A percentile compares a stretch with the other conserved stretches of the same genome.
These are phyloP conservation scores for Backusella macrospora DNA, from an alignment of 192 early-diverging fungal species.

Conservation along the genomic window DNA sequence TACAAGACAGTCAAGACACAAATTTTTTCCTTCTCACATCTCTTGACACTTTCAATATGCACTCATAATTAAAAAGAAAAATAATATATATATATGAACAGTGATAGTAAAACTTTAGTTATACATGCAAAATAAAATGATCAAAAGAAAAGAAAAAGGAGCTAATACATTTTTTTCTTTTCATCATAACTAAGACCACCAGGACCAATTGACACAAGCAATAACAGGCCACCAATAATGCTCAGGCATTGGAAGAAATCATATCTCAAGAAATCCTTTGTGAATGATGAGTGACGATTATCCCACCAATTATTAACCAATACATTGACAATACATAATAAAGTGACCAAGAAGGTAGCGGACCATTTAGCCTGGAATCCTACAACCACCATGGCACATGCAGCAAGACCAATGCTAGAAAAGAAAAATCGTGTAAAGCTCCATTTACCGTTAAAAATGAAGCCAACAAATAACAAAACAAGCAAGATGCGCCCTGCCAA, in stretches of 20 bases:
- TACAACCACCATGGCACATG: constrained; percentile 92
- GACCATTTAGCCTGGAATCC: constrained; percentile 98
- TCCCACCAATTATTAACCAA: constrained; percentile 97
- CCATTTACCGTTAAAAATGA: constrained; percentile 85
- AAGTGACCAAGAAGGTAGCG: constrained; percentile 87
- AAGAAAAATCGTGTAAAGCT: constrained; percentile 68
- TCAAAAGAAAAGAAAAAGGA: neutral
- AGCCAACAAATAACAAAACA: constrained; percentile 89
- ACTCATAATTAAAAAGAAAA: neutral
- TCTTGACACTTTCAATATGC: neutral
- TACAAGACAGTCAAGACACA: constrained; percentile 9
- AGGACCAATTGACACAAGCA: constrained; percentile 88
- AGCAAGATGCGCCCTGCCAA: constrained; percentile 89
- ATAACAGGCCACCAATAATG: constrained; percentile 92
- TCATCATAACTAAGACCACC: constrained; percentile 94
- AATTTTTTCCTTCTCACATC: neutral
- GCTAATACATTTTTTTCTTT: constrained; percentile 93
- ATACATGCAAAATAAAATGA: constrained; percentile 2
- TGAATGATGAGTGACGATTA: constrained; percentile 75
- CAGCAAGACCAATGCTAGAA: constrained; percentile 74
- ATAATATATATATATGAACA: neutral
- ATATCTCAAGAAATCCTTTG: constrained; percentile 94
- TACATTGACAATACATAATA: constrained; percentile 88
- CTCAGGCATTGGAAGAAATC: constrained; percentile 99
- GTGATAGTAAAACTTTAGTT: neutral